Base-by-base conservation (phyloP, 1,284 basidiomycete genomes). In the Leccinum pachyderme region DNA sequence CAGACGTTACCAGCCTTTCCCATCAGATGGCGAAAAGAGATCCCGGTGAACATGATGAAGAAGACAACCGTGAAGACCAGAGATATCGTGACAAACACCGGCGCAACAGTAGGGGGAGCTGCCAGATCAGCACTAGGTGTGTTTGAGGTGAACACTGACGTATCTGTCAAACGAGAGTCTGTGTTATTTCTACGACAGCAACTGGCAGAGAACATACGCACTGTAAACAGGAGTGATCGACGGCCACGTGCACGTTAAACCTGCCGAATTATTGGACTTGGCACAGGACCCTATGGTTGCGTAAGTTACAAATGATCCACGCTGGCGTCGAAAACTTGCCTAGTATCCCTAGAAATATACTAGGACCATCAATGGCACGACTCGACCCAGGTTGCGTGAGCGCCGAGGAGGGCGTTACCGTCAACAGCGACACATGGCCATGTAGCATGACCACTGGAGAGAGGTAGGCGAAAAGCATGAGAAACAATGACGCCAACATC, bases 11-110 rank as follows among this genome's bases (percentile, higher is more conserved):
- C 54, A 78, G 58, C 70, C 78, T 84, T 53, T 28, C 84, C 82
- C 74, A 90, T 78, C 55, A 82, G 79, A 57, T 82, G 80, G 33
- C 86, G 81, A 67, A 90, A 81, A 4, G 87, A 82, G 41, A 84
- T 83, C 49, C 86, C 61, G 46, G 83, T 81, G 69, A 86, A 89
- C 31, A 80, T 75, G 60, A 89, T 48, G 65, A 89, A 81, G 73
- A 91, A 91, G 15, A 87, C 49, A n/a, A 79, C 62, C 22, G 83
- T 79, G 63, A 86, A 80, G 22, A 73, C 75, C 18, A 91, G 69
- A 0, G 85, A 79, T 28, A 86, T 71, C 7, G 83, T 83, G 44
- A 89, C 79, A 70, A 89, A 88, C 1, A 72, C 80, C 0, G 87
- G 82, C 2, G 84, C 82, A 4, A 81, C 77, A 24, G 83, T 73